These are phyloP conservation scores for Geosmithia putterillii DNA, from an alignment of 2,329 filamentous ascomycete species.

Conservation along the genomic window DNA sequence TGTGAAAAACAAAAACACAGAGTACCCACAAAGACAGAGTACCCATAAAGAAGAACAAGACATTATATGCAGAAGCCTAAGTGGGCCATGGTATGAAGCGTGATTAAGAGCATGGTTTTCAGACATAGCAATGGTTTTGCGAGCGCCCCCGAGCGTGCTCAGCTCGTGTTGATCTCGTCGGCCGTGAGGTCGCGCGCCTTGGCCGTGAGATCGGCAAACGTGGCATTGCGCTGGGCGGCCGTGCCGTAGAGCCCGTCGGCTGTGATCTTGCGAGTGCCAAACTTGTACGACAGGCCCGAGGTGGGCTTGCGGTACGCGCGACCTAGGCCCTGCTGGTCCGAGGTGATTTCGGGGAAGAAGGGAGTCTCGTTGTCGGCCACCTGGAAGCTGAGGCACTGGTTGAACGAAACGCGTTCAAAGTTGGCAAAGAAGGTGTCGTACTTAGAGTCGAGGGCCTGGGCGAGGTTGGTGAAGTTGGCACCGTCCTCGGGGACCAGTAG, in stretches of 20 bases:
- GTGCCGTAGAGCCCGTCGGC: neutral
- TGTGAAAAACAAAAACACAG: too few relatives aligned
- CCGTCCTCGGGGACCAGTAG: conserved; percentile 3
- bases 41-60: neutral
- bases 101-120: neutral
- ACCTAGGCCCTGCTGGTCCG: neutral
- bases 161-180: neutral
- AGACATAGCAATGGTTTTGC: neutral
- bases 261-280: neutral
- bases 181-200: neutral
- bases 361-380: neutral
- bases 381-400: neutral
- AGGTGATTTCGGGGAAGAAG: neutral
- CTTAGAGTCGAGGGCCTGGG: neutral
- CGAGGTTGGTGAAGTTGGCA: neutral
- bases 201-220: neutral
- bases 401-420: neutral
- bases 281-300: neutral
- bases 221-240: neutral
- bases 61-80: neutral
- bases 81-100: neutral
- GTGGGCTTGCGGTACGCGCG: neutral
- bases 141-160: neutral
- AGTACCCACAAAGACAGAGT: too few relatives aligned
- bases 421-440: neutral